A percentile compares a stretch with the other conserved stretches of the same genome.
phyloP scores from a whole-genome alignment of 768 basidiomycete genomes.

The Russula foetens region DNA sequence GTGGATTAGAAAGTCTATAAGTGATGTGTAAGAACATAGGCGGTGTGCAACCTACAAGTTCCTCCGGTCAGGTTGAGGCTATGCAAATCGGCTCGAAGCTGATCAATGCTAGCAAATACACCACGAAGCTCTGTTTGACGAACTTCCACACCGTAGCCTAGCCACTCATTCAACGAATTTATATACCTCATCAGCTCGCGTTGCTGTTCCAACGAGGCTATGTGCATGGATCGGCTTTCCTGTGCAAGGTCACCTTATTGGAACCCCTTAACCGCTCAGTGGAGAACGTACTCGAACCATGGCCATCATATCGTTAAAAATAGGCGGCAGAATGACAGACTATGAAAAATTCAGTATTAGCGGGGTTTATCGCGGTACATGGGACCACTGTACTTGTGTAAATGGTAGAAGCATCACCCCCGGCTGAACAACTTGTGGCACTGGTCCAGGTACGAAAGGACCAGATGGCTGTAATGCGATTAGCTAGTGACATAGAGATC shows the following conservation, averaged over 20 bases:
- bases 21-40: slow-evolving; percentile 5
- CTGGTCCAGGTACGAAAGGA: too few species aligned
- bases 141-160: slow-evolving; percentile 69
- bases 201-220: slow-evolving; percentile 71
- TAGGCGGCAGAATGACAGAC: slow-evolving; percentile 53
- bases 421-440: not conserved
- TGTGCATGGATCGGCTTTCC: slow-evolving; percentile 70
- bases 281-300: slow-evolving; percentile 49
- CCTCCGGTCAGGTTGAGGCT: slow-evolving; percentile 30
- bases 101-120: slow-evolving; percentile 53
- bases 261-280: not conserved
- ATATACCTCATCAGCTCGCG: slow-evolving; percentile 77
- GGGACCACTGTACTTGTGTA: slow-evolving; percentile 20
- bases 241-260: slow-evolving; percentile 26
- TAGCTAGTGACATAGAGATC: not conserved
- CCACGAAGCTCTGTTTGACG: slow-evolving; percentile 66
- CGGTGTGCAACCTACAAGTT: not conserved
- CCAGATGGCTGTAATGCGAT: not conserved
- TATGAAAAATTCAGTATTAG: slow-evolving; percentile 23
- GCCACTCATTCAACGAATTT: slow-evolving; percentile 67
- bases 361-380: not conserved
- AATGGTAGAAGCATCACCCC: slow-evolving; percentile 8
- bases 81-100: slow-evolving; percentile 36
- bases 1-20: not conserved
- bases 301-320: slow-evolving; percentile 60